A percentile compares a stretch with the other conserved stretches of the same genome.
These are phyloP conservation scores for Wickerhamomyces rabaulensis DNA, from an alignment of 805 yeast species.

Conservation along the genomic window DNA sequence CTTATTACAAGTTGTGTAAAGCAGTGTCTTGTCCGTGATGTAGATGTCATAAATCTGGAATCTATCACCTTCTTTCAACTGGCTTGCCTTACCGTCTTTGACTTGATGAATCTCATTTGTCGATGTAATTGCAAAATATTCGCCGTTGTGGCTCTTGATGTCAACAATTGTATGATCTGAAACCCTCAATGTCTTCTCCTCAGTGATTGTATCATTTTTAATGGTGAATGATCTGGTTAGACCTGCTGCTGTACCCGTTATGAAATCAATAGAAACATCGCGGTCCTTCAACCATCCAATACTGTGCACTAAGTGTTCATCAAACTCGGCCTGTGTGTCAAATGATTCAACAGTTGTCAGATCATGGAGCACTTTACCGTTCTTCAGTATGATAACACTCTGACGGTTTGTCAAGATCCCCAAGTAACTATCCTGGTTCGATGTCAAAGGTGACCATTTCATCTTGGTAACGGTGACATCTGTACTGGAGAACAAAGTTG, in stretches of 20 bases:
- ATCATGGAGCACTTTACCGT: conserved; percentile 12
- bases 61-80: conserved; percentile 9
- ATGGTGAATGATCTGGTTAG: conserved; percentile 3
- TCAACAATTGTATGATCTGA: conserved; percentile 9
- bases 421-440: conserved; percentile 10
- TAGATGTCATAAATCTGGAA: conserved; percentile 16
- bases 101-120: conserved; percentile 16
- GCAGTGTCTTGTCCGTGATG: not conserved
- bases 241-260: conserved; percentile 20
- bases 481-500: conserved; percentile 11
- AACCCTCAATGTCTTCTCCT: conserved; percentile 2
- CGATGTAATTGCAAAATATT: conserved; percentile 11
- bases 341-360: conserved; percentile 4
- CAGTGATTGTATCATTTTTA: not conserved
- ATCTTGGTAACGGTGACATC: conserved; percentile 11
- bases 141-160: conserved; percentile 5
- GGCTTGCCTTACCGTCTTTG: not conserved
- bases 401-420: conserved; percentile 17
- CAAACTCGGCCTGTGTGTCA: conserved; percentile 11
- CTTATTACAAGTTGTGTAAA: conserved; percentile 9
- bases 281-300: conserved; percentile 15
- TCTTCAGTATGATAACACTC: conserved; percentile 12
- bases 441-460: conserved; percentile 21
- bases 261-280: conserved; percentile 4
- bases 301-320: conserved; percentile 11